Evolutionary conservation across 495 filamentous ascomycete genomes (phyloP), one percentile per base, ranked within the genome.

Genomic region (Alectoria sarmentosa): DNA sequence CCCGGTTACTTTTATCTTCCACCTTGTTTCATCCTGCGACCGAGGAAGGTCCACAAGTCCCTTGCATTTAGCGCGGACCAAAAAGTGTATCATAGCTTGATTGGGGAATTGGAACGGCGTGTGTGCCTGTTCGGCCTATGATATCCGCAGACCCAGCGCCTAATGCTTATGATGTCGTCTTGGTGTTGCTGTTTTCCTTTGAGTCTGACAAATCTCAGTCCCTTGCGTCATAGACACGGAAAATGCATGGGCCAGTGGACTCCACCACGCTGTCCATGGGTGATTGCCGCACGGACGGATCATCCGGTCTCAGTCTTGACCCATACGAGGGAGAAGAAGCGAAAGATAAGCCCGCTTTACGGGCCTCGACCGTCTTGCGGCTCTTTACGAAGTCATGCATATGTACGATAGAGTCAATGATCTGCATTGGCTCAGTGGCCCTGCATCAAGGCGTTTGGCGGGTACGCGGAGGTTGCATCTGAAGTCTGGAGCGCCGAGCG

Each of bases 51-150:
- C 28, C 10, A 55, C 37, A 39, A 17, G 58, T 38, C 44, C 52
- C 19, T 36, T 57, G 52, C 52, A 64, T 64, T 42, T 64, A 64
- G 62, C 62, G 62, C 52, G 19, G 37, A 19, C 36, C 6, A 34
- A 42, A 58, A 64, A 37, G 39, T 64, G 54, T 64, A 64, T 44
- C 13, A 44, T 57, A 64, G 34, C 5, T 64, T 44, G 52, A 46
- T 57, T 44, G 19, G 61, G 26, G 44, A 17, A 32, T 34, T n/a
- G 9, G 13, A 17, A 34, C 10, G 52, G 34, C 34, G 46, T 23
- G 21, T 23, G 19, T 5, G n/a, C 30, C 32, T 54, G n/a, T 54
- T 54, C 14, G 5, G 30, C 4, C 14, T 36, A 55, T 34, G 26
- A 32, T 32, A 17, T 32, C 4, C 28, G 17, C 52, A 34, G 52